Base-by-base conservation (phyloP, 2,329 filamentous ascomycete genomes). In the Chrysoporthe cubensis region DNA sequence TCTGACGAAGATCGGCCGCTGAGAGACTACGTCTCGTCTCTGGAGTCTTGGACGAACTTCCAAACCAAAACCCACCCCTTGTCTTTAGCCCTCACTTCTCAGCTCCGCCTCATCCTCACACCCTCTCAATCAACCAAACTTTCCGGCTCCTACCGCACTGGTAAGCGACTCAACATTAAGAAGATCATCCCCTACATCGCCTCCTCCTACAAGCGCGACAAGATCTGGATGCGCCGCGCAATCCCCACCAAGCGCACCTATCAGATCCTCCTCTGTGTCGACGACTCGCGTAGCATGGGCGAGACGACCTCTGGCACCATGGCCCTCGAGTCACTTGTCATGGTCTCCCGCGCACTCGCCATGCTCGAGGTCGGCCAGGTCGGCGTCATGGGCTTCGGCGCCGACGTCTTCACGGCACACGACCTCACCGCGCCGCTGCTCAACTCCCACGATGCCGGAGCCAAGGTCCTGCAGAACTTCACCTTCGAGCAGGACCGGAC, bases 161-260 rank as follows among this genome's bases (percentile, higher is more conserved):
- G 96, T 71, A 99, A 99, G 79, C 91, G 96, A 0, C 92, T 99
- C 74, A 99, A 98, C 80, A 97, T 99, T 83, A 98, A 98, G 81
- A 93, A 95, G 73, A 99, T 99, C 80, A 99, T 99, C 75, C 96
- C 96, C 0, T 99, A 99, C 81, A 98, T 99, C 73, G 96, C 96
- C 1, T 98, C 94, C 0, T 91, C 92, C 76, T 99, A 97, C 86
- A 98, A 97, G 84, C 92, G 96, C 69, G 96, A 99, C 87, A 99
- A 99, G 85, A 99, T 99, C 80, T 99, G 96, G 96, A 97, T 99
- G 91, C 91, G 96, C 16, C 90, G 96, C 66, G 91, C 89, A 44
- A 89, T 97, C 62, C 96, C 96, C 1, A 95, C 91, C 48, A 98
- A 98, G 81, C 91, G 96, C 52, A 91, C 90, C 67, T 99, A 99